phyloP scores from a whole-genome alignment of 2,329 filamentous ascomycete species.

The Huntiella bhutanensis region DNA sequence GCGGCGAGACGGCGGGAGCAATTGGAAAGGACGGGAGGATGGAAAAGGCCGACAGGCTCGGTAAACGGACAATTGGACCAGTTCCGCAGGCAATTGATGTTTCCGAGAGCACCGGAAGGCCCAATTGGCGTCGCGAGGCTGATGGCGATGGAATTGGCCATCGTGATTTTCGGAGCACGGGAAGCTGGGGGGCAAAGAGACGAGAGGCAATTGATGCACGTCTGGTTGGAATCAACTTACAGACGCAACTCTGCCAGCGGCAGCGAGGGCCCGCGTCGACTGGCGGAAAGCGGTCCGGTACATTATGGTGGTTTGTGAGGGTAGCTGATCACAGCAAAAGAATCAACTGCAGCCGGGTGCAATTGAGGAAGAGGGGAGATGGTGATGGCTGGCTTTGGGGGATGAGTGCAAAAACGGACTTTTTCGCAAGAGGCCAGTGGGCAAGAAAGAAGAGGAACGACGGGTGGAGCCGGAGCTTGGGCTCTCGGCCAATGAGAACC shows the following conservation, averaged over 20 bases:
- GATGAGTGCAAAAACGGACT: slow-evolving; percentile 13
- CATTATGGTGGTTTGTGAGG: slow-evolving; percentile 38
- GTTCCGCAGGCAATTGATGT: slow-evolving; percentile 8
- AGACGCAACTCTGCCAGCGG: slow-evolving; percentile 74
- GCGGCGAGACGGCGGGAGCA: slow-evolving; percentile 15
- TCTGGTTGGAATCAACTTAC: slow-evolving; percentile 49
- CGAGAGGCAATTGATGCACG: neutral
- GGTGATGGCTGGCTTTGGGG: slow-evolving; percentile 12
- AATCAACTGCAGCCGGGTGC: slow-evolving; percentile 44
- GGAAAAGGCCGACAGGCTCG: slow-evolving; percentile 5
- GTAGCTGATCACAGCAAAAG: slow-evolving; percentile 20
- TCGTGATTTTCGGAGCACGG: slow-evolving; percentile 16
- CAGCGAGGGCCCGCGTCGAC: slow-evolving; percentile 87
- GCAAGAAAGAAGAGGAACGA: slow-evolving; percentile 12
- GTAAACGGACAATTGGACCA: slow-evolving; percentile 8
- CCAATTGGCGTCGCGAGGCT: slow-evolving; percentile 14
- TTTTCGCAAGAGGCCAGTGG: slow-evolving; percentile 12
- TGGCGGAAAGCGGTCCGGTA: slow-evolving; percentile 97
- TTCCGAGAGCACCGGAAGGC: slow-evolving; percentile 8
- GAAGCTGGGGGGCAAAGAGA: slow-evolving; percentile 5
- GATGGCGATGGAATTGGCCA: slow-evolving; percentile 27
- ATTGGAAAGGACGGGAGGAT: slow-evolving; percentile 3
- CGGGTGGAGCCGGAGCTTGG: slow-evolving; percentile 11
- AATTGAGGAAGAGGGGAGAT: slow-evolving; percentile 31
- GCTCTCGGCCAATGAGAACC: slow-evolving; percentile 9